Percentiles rank a stretch among this genome's conserved stretches.
phyloP scores from a whole-genome alignment of 257 asterid genomes.

The Ballota nigra region DNA sequence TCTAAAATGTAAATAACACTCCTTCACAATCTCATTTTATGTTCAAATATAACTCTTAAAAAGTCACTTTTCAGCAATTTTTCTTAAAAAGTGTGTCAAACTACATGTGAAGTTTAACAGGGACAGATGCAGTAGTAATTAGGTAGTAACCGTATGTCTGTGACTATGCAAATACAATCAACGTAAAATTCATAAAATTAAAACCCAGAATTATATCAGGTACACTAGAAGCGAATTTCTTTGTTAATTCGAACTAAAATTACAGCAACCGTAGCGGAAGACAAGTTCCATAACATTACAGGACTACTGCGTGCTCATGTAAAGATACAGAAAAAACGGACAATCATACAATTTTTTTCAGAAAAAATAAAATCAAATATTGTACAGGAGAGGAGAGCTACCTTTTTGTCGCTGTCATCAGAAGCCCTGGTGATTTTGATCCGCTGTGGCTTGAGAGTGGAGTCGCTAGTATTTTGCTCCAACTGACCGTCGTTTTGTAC shows the following conservation, averaged over 20 bases:
- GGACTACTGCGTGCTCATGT: conserved; percentile 22
- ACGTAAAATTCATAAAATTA: neutral
- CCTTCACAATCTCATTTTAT: too few relatives aligned
- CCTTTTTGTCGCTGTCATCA: conserved; percentile 57
- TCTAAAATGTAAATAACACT: too few relatives aligned
- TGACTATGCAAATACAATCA: neutral
- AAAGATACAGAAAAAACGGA: neutral
- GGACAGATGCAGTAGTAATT: too few relatives aligned
- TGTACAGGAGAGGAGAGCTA: neutral
- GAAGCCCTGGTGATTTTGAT: conserved; percentile 49
- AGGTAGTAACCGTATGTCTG: neutral
- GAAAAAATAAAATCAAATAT: neutral
- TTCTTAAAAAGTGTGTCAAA: too few relatives aligned
- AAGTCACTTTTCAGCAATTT: too few relatives aligned
- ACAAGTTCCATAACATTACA: neutral
- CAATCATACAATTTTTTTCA: neutral
- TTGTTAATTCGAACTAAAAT: neutral
- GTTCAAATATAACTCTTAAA: too few relatives aligned
- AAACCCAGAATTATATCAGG: neutral
- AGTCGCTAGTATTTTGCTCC: conserved; percentile 23
- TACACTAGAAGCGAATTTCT: neutral
- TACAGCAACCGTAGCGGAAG: neutral
- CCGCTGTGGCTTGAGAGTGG: conserved; percentile 41
- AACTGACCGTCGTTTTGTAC: conserved; percentile 29
- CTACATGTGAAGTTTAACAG: too few relatives aligned